Conservation (phyloP, 169 alveolate genomes). For the Blepharisma undulans region DNA sequence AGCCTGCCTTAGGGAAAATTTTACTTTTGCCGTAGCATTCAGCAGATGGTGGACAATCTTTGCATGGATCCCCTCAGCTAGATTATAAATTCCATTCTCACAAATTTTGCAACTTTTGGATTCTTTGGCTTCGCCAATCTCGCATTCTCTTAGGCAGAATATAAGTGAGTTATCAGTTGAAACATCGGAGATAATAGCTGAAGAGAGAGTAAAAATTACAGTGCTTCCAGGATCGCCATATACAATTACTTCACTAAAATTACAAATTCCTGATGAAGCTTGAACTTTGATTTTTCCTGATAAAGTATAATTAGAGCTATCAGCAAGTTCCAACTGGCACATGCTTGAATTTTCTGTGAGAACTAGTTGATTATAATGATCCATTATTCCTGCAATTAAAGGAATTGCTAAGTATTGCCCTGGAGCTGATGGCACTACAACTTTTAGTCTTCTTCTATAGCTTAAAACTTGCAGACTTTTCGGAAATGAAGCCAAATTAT, state of each 20-base stretch:
- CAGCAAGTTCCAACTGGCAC: not conserved
- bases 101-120: not conserved
- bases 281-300: not conserved
- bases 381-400: not conserved
- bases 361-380: conserved; percentile 27
- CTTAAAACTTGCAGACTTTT: no score
- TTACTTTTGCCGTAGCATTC: not conserved
- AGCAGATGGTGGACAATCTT: conserved; percentile 22
- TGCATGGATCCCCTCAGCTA: conserved; percentile 1
- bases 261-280: not conserved
- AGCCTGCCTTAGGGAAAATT: conserved; percentile 11
- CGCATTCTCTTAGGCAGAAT: not conserved
- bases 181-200: not conserved
- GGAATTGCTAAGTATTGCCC: not conserved
- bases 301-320: not conserved
- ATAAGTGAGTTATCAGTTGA: not conserved
- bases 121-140: not conserved
- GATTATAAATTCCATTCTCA: not conserved
- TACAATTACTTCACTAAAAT: not conserved
- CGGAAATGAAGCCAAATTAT: not conserved
- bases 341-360: conserved; percentile 1
- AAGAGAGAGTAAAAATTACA: not conserved
- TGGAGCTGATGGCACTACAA: no score
- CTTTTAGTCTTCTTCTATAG: no score
- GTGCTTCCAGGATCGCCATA: not conserved